phyloP scores from a whole-genome alignment of 148 eudicot species.

The Nyssa sinensis region DNA sequence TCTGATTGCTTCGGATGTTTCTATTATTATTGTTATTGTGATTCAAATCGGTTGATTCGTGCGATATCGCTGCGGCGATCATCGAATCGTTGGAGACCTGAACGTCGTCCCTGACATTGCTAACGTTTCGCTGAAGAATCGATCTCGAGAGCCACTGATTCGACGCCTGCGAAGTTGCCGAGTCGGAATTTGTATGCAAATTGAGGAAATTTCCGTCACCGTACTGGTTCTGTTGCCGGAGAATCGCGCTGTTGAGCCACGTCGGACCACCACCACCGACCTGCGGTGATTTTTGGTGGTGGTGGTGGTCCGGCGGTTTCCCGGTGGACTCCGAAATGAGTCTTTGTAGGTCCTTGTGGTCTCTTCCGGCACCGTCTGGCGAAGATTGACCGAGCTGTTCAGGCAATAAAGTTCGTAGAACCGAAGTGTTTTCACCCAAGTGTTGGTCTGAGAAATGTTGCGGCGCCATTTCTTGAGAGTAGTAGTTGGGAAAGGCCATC shows the following conservation, averaged over 20 bases:
- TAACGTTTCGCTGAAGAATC: slow-evolving; percentile 17
- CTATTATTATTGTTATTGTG: background rate
- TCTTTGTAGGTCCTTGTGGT: slow-evolving; percentile 13
- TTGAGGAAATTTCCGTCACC: slow-evolving; percentile 21
- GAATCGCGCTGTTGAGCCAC: slow-evolving; percentile 35
- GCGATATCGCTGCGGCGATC: slow-evolving; percentile 14
- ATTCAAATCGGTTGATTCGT: slow-evolving; percentile 12
- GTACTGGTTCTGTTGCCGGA: slow-evolving; percentile 22
- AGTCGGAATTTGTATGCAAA: slow-evolving; percentile 19
- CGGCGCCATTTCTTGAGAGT: slow-evolving; percentile 29
- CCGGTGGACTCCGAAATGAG: slow-evolving; percentile 8
- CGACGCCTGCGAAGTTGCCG: slow-evolving; percentile 4
- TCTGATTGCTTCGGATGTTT: slow-evolving; percentile 8
- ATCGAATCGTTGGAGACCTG: slow-evolving; percentile 24
- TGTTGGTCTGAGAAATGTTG: slow-evolving; percentile 35
- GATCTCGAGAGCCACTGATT: slow-evolving; percentile 36
- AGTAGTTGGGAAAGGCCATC: slow-evolving; percentile 42
- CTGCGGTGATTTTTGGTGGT: slow-evolving; percentile 5
- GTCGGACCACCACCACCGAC: slow-evolving; percentile 15
- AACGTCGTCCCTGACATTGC: slow-evolving; percentile 8
- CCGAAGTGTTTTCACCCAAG: slow-evolving; percentile 16
- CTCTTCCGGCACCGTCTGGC: background rate
- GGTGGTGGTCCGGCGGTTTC: slow-evolving; percentile 11
- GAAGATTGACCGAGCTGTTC: slow-evolving; percentile 16
- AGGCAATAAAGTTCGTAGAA: slow-evolving; percentile 19